Percentiles rank a stretch among this genome's conserved stretches.
Conservation (phyloP, 2,329 filamentous ascomycete species). For the Trichoderma guizhouense region DNA sequence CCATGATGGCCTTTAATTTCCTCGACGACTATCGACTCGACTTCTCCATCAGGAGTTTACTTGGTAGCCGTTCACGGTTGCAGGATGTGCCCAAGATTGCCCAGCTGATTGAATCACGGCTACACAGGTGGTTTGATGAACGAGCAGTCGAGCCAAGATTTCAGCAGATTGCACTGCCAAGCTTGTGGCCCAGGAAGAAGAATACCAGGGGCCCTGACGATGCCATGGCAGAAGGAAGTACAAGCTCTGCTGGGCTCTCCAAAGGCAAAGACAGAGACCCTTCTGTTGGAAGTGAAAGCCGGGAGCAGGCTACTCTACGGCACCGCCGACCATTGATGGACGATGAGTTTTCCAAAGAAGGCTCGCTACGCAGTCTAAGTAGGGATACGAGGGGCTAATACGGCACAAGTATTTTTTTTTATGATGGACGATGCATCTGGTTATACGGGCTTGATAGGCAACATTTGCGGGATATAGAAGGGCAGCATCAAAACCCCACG, state of each 20-base stretch:
- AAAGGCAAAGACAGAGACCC: constrained; percentile 53
- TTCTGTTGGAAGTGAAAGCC: constrained; percentile 43
- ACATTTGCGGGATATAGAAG: background rate
- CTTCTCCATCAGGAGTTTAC: constrained; percentile 73
- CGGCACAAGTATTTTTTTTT: background rate
- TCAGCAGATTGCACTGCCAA: constrained; percentile 80
- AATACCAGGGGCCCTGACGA: constrained; percentile 75
- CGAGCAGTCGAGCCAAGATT: constrained; percentile 81
- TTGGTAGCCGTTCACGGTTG: constrained; percentile 74
- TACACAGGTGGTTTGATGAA: constrained; percentile 87
- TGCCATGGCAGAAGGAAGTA: constrained; percentile 43
- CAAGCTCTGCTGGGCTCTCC: constrained; percentile 46
- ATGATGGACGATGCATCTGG: background rate
- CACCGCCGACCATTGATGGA: constrained; percentile 37
- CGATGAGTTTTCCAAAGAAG: constrained; percentile 45
- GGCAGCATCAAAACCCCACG: background rate
- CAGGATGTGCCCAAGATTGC: constrained; percentile 89
- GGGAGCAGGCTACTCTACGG: constrained; percentile 37
- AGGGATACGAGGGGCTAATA: constrained; percentile 25
- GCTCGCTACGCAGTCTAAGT: constrained; percentile 42
- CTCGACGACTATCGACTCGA: constrained; percentile 83
- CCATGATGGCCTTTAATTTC: constrained; percentile 93
- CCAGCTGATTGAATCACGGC: constrained; percentile 72
- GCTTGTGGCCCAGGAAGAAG: constrained; percentile 78
- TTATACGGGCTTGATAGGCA: background rate